Percentiles rank a stretch among this genome's conserved stretches.
phyloP scores from a whole-genome alignment of 2,329 filamentous ascomycete genomes.

The Cadophora sp. region DNA sequence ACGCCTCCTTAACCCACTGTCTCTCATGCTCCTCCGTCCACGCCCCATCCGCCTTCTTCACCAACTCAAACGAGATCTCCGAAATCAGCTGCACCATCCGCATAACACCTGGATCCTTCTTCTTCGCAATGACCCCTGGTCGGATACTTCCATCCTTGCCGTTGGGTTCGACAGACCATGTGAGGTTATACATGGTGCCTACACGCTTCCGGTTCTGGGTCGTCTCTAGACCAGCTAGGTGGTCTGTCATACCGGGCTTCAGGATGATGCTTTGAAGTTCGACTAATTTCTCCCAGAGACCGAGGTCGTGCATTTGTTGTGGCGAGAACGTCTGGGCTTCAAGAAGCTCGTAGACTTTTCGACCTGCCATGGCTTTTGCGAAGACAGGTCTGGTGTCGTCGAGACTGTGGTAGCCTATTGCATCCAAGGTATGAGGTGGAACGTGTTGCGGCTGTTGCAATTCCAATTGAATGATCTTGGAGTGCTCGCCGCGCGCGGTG shows the following conservation, averaged over 20 bases:
- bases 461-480: not conserved
- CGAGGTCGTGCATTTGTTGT: not conserved
- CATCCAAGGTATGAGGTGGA: not conserved
- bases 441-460: conserved; percentile 1
- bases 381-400: conserved; percentile 13
- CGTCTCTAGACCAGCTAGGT: not conserved
- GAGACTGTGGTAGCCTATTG: conserved; percentile 2
- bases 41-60: not conserved
- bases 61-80: not conserved
- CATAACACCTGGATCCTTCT: not conserved
- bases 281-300: not conserved
- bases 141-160: conserved; percentile 5
- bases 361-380: not conserved
- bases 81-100: not conserved
- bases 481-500: conserved; percentile 5
- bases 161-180: conserved; percentile 2
- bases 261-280: conserved; percentile 5
- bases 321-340: not conserved
- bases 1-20: conserved; percentile 10
- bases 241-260: not conserved
- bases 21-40: conserved; percentile 11
- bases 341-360: not conserved
- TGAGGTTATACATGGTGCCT: conserved; percentile 5
- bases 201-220: not conserved
- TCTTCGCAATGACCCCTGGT: conserved; percentile 5